A percentile compares a stretch with the other conserved stretches of the same genome.
Conservation (phyloP, 805 yeast species). For the Monosporozyma siamensis region DNA sequence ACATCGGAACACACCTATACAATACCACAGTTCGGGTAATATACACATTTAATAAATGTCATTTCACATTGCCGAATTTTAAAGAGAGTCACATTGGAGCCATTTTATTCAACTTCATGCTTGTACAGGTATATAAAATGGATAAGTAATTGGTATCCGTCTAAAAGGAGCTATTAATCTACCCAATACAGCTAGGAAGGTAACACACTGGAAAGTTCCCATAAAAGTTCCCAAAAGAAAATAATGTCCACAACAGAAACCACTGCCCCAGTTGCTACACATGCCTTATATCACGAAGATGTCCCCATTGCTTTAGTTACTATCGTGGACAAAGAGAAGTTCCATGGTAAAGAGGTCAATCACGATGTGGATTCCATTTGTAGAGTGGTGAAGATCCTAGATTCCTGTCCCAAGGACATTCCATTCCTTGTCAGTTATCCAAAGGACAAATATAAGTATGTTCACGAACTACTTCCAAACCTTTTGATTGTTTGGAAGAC, state of each 20-base stretch:
- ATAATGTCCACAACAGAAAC: too few species aligned
- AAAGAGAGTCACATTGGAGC: neutral
- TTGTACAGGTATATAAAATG: too few species aligned
- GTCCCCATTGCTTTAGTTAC: neutral
- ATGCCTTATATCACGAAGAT: neutral
- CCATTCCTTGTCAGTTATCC: neutral
- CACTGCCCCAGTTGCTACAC: neutral
- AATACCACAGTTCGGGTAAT: neutral
- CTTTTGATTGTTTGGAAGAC: neutral
- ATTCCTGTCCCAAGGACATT: neutral
- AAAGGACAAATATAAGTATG: neutral
- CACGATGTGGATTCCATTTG: neutral
- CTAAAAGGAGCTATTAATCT: too few species aligned
- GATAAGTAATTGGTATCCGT: too few species aligned
- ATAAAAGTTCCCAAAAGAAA: too few species aligned
- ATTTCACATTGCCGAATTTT: too few species aligned
- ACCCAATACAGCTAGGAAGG: too few species aligned
- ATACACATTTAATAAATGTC: neutral
- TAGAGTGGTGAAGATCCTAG: neutral
- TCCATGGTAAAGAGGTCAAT: neutral
- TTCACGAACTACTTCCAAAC: neutral
- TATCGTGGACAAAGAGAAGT: neutral
- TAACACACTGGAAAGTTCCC: too few species aligned
- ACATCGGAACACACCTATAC: neutral
- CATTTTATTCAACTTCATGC: too few species aligned